Percentiles rank a stretch among this genome's conserved stretches.
Evolutionary conservation across 2,329 filamentous ascomycete genomes (phyloP).

Genomic region (Xylariomycetidae sp.): DNA sequence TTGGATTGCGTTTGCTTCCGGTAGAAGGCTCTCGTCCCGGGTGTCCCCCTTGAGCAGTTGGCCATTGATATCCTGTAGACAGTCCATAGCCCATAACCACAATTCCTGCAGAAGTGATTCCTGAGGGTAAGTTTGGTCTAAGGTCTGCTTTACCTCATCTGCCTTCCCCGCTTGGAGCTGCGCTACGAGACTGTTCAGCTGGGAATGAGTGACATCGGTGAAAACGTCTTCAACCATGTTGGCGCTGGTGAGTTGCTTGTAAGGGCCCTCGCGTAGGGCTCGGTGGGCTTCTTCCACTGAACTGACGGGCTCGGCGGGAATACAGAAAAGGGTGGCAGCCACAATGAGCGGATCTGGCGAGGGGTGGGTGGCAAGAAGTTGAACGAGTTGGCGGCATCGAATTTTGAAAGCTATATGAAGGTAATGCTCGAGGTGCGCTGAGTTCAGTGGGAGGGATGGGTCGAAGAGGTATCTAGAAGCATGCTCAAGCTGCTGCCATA

Average conservation of each 20-base stretch:
- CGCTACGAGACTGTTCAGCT: slow-evolving; percentile 9
- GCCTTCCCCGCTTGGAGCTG: slow-evolving; percentile 6
- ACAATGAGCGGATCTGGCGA: slow-evolving; percentile 10
- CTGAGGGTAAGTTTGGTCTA: slow-evolving; percentile 11
- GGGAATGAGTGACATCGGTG: slow-evolving; percentile 4
- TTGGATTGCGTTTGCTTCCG: background rate
- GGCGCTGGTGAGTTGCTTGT: slow-evolving; percentile 13
- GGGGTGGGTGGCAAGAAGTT: slow-evolving; percentile 8
- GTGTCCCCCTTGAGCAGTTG: background rate
- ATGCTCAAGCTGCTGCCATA: slow-evolving; percentile 20
- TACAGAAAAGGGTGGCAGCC: slow-evolving; percentile 23
- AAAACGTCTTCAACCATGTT: slow-evolving; percentile 6
- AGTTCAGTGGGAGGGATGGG: background rate
- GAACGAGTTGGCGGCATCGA: slow-evolving; percentile 16
- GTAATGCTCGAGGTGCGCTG: slow-evolving; percentile 1
- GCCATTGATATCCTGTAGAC: slow-evolving; percentile 10
- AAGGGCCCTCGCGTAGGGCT: slow-evolving; percentile 13
- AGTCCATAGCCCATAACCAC: slow-evolving; percentile 14
- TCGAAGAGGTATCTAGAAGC: slow-evolving; percentile 16
- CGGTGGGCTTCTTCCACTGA: slow-evolving; percentile 6
- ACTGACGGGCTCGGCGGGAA: slow-evolving; percentile 1
- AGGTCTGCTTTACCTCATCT: slow-evolving; percentile 1
- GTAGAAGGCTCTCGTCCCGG: too few relatives aligned
- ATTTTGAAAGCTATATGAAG: slow-evolving; percentile 20
- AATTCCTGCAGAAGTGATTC: slow-evolving; percentile 13